phyloP scores from a whole-genome alignment of 352 stramenopile genomes.

The Phytopythium kandeliae region DNA sequence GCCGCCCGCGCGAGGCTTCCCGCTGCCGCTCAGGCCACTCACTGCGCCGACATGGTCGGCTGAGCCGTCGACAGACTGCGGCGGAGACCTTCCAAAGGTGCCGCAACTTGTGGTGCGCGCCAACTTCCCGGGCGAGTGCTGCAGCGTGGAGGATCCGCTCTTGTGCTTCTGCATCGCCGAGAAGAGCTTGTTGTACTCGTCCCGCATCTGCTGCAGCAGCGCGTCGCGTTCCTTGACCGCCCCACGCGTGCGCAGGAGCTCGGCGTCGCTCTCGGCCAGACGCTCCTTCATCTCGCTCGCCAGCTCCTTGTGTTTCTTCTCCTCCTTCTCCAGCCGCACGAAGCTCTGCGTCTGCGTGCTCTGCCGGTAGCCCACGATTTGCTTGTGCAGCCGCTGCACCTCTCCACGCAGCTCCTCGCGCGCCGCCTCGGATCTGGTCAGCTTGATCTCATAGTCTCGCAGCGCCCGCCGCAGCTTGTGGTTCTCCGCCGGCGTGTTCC shows the following conservation, averaged over 20 bases:
- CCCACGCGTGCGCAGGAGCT: slow-evolving; percentile 44
- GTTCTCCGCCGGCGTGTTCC: slow-evolving; percentile 37
- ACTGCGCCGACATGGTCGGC: background rate
- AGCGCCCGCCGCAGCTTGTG: slow-evolving; percentile 46
- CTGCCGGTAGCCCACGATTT: slow-evolving; percentile 38
- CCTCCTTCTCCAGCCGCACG: slow-evolving; percentile 47
- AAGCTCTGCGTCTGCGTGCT: slow-evolving; percentile 46
- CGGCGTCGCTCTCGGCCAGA: slow-evolving; percentile 33
- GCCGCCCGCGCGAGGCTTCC: background rate
- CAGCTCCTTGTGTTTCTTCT: slow-evolving; percentile 21
- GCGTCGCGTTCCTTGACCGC: slow-evolving; percentile 45
- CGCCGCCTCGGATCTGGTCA: slow-evolving; percentile 29
- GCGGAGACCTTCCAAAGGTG: background rate
- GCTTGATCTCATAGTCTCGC: slow-evolving; percentile 45
- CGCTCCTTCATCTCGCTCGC: slow-evolving; percentile 19
- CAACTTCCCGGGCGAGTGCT: slow-evolving; percentile 17
- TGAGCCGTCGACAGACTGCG: background rate
- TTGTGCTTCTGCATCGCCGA: slow-evolving; percentile 62
- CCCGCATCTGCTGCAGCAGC: slow-evolving; percentile 50
- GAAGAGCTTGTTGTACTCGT: slow-evolving; percentile 75
- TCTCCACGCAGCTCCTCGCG: slow-evolving; percentile 39
- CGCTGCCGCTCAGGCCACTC: background rate
- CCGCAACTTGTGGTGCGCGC: slow-evolving; percentile 10
- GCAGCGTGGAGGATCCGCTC: background rate
- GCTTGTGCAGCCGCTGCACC: slow-evolving; percentile 44